These are phyloP conservation scores for Phytophthora uliginosa DNA, from an alignment of 352 stramenopile species.

Conservation along the genomic window DNA sequence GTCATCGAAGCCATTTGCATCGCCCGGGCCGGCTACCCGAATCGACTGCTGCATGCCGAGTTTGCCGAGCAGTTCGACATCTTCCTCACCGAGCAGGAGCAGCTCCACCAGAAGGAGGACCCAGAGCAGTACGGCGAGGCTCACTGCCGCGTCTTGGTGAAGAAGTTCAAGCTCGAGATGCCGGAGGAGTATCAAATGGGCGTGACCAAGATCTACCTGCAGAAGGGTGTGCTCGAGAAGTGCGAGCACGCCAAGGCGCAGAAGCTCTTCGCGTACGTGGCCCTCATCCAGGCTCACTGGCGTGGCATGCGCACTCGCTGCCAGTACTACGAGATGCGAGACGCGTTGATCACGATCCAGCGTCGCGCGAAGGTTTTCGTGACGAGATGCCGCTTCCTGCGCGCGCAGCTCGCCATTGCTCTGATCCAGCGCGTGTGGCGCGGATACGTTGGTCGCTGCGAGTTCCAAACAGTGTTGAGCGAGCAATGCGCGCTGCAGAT, in stretches of 20 bases:
- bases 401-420: slow-evolving; percentile 25
- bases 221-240: slow-evolving; percentile 81
- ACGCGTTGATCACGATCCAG: slow-evolving; percentile 59
- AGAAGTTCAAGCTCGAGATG: slow-evolving; percentile 67
- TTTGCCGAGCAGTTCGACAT: slow-evolving; percentile 76
- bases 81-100: slow-evolving; percentile 63
- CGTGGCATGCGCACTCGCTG: slow-evolving; percentile 53
- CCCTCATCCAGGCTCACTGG: slow-evolving; percentile 74
- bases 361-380: slow-evolving; percentile 62
- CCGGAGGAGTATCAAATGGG: slow-evolving; percentile 87
- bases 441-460: slow-evolving; percentile 48
- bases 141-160: slow-evolving; percentile 65
- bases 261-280: slow-evolving; percentile 73
- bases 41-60: slow-evolving; percentile 79
- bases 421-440: slow-evolving; percentile 55
- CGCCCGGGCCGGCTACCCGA: slow-evolving; percentile 83
- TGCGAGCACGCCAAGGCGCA: slow-evolving; percentile 72
- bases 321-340: slow-evolving; percentile 43
- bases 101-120: slow-evolving; percentile 40
- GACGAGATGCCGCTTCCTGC: slow-evolving; percentile 42
- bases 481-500: slow-evolving; percentile 48
- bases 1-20: slow-evolving; percentile 88
- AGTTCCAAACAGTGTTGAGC: slow-evolving; percentile 41
- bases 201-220: slow-evolving; percentile 89
- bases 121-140: slow-evolving; percentile 24